phyloP scores from a whole-genome alignment of 1,139 yeast genomes.

The Protomyces inouyei region DNA sequence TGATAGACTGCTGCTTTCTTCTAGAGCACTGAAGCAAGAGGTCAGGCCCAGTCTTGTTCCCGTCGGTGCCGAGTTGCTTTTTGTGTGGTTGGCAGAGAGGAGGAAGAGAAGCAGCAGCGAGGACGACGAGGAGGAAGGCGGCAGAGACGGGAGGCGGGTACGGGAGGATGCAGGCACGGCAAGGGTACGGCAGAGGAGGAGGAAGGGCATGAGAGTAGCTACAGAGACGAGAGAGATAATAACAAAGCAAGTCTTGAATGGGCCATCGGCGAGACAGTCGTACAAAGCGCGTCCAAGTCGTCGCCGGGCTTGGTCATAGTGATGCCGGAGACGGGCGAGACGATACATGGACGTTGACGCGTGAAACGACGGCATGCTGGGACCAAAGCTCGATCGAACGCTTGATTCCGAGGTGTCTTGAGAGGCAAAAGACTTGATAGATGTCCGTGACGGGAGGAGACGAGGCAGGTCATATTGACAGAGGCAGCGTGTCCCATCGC shows the following conservation, averaged over 20 bases:
- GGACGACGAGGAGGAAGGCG: neutral
- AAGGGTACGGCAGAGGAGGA: too few species aligned
- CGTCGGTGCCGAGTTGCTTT: neutral
- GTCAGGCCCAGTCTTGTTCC: too few species aligned
- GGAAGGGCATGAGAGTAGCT: neutral
- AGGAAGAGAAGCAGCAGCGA: neutral
- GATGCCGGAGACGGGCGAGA: neutral
- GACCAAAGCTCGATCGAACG: neutral
- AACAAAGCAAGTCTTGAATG: too few species aligned
- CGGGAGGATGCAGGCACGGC: too few species aligned
- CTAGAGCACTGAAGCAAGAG: too few species aligned
- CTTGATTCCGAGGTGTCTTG: too few species aligned
- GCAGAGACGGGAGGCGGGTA: neutral
- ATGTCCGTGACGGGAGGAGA: too few species aligned
- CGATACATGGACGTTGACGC: neutral
- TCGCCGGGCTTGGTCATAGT: neutral
- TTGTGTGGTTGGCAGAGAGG: neutral
- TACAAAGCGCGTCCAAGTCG: neutral
- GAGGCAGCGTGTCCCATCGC: too few species aligned
- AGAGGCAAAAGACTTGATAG: too few species aligned
- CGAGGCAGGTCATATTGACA: too few species aligned
- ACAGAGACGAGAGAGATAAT: neutral
- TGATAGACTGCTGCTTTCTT: too few species aligned
- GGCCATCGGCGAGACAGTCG: neutral
- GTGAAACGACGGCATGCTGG: neutral